Conservation (phyloP, 805 yeast species). For the Kuraishia cidri region DNA sequence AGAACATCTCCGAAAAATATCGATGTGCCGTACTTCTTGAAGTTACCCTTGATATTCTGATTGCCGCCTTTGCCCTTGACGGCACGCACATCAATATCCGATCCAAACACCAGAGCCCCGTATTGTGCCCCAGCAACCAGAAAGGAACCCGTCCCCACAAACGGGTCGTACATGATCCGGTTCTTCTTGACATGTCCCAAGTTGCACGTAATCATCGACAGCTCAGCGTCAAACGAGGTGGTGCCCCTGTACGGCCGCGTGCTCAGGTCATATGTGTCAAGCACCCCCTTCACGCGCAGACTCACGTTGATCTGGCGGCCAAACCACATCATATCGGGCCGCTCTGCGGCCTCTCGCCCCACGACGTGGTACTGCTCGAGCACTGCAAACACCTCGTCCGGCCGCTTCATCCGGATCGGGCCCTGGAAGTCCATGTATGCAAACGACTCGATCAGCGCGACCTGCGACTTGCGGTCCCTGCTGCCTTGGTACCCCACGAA, state of each 20-base stretch:
- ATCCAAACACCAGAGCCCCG: slow-evolving; percentile 75
- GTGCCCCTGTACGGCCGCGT: slow-evolving; percentile 88
- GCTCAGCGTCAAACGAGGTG: slow-evolving; percentile 92
- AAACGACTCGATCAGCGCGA: slow-evolving; percentile 64
- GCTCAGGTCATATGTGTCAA: slow-evolving; percentile 76
- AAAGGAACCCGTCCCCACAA: slow-evolving; percentile 95
- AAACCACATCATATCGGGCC: slow-evolving; percentile 58
- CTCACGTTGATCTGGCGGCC: slow-evolving; percentile 63
- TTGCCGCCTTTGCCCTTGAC: slow-evolving; percentile 54
- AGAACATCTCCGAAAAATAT: slow-evolving; percentile 60
- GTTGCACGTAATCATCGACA: slow-evolving; percentile 81
- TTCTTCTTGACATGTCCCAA: slow-evolving; percentile 66
- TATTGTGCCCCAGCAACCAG: slow-evolving; percentile 79
- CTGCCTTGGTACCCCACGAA: slow-evolving; percentile 73
- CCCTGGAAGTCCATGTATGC: slow-evolving; percentile 67
- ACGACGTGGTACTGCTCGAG: slow-evolving; percentile 49
- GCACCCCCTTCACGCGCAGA: slow-evolving; percentile 48
- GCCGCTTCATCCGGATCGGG: slow-evolving; percentile 65
- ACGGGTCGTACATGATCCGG: slow-evolving; percentile 81
- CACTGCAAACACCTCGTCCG: slow-evolving; percentile 62
- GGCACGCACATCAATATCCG: slow-evolving; percentile 82
- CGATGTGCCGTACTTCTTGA: slow-evolving; percentile 60
- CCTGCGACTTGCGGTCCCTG: slow-evolving; percentile 36
- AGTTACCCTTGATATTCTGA: slow-evolving; percentile 46
- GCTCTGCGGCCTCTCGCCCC: slow-evolving; percentile 28